Conservation (phyloP, 257 asterid genomes). For the Ocimum tenuiflorum region DNA sequence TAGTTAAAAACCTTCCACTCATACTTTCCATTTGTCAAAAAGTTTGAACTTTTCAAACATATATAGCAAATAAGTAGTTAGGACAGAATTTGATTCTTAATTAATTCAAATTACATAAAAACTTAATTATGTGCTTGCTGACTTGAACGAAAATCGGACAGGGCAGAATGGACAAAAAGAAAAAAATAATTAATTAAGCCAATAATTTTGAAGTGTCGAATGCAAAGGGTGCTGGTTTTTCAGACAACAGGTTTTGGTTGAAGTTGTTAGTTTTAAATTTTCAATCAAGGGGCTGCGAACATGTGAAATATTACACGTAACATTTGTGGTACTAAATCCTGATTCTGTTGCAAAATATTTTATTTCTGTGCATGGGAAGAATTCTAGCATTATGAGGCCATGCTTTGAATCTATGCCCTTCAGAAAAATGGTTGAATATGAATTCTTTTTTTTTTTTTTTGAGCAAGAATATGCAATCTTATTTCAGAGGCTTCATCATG, state of each 20-base stretch:
- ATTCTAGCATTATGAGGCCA: neutral
- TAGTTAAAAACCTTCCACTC: neutral
- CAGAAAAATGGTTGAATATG: neutral
- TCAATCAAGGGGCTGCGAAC: constrained; percentile 27
- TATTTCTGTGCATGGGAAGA: neutral
- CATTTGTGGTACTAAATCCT: too few relatives aligned
- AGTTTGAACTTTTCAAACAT: neutral
- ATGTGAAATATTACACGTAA: constrained; percentile 10
- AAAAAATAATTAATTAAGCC: neutral
- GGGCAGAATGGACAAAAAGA: constrained; percentile 2
- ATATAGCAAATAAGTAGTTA: neutral
- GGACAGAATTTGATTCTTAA: constrained; percentile 7
- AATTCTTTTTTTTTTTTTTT: too few relatives aligned
- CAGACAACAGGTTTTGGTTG: constrained; percentile 17
- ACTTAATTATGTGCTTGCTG: neutral
- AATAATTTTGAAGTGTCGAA: neutral
- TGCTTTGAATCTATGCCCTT: neutral
- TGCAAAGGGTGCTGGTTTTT: constrained; percentile 29
- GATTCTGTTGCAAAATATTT: neutral
- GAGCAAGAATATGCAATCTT: too few relatives aligned
- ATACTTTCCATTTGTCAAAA: constrained; percentile 2
- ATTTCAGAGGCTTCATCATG: too few relatives aligned
- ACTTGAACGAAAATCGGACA: constrained; percentile 12
- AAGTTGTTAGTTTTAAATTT: constrained; percentile 32
- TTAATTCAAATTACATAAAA: neutral